Evolutionary conservation across 2,329 filamentous ascomycete species (phyloP).

Genomic region (Alternaria conjuncta): DNA sequence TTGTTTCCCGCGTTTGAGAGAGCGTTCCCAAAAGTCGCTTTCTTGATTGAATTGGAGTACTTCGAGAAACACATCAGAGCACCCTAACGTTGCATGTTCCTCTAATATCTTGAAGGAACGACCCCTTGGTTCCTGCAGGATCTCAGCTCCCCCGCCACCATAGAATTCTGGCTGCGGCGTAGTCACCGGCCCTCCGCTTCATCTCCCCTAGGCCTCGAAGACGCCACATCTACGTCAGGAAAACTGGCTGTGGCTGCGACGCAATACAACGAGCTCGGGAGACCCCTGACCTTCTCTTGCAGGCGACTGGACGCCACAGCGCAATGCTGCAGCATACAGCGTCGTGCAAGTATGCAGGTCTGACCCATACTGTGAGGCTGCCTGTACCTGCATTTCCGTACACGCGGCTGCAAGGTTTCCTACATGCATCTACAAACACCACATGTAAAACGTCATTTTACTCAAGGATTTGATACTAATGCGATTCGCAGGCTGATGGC

Average conservation of each 20-base stretch:
- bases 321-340: not conserved
- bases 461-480: not conserved
- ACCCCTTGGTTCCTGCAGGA: not conserved
- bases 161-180: not conserved
- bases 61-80: not conserved
- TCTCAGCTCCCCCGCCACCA: not conserved
- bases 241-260: not conserved
- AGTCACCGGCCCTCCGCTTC: not conserved
- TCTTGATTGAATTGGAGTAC: not conserved
- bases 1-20: not conserved
- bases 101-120: not conserved
- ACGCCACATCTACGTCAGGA: not conserved
- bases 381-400: slow-evolving; percentile 4
- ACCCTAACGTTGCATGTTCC: not conserved
- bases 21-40: not conserved
- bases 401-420: slow-evolving; percentile 5
- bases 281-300: not conserved
- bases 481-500: not conserved
- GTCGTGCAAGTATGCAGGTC: not conserved
- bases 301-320: not conserved
- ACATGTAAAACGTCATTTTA: not conserved
- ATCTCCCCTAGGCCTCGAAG: not conserved
- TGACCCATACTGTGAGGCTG: not conserved
- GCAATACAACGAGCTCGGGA: not conserved
- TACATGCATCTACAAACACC: not conserved